Conservation (phyloP, 352 stramenopile species). For the Globisporangium polare region DNA sequence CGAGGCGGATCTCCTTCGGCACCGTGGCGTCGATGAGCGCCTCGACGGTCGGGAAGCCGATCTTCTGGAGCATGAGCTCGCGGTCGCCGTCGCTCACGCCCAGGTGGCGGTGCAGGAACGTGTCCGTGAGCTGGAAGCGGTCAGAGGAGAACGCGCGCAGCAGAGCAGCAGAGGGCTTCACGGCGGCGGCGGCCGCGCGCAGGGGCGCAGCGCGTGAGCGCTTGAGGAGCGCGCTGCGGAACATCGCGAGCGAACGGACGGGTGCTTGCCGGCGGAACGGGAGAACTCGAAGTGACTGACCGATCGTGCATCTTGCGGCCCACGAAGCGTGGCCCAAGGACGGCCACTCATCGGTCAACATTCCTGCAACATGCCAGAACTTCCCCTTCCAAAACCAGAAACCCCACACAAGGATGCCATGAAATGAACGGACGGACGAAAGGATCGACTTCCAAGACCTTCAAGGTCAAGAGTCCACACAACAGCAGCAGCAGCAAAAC, state of each 20-base stretch:
- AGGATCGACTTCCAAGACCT: too few relatives aligned
- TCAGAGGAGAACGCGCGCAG: conserved; percentile 14
- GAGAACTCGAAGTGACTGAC: conserved; percentile 8
- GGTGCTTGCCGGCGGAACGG: background rate
- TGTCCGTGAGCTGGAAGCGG: conserved; percentile 50
- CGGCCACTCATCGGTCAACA: too few relatives aligned
- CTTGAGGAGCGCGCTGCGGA: conserved; percentile 19
- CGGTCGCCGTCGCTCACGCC: conserved; percentile 89
- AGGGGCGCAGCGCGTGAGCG: conserved; percentile 7
- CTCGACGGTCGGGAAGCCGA: conserved; percentile 93
- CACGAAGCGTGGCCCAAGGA: background rate
- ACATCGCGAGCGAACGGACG: conserved; percentile 1
- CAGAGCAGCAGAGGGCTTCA: background rate
- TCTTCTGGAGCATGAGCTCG: conserved; percentile 89
- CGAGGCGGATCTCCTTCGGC: conserved; percentile 89
- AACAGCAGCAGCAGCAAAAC: background rate
- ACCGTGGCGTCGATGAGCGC: conserved; percentile 94
- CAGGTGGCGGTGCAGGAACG: conserved; percentile 79
- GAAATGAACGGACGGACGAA: too few relatives aligned
- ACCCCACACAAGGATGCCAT: too few relatives aligned
- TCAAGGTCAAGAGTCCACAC: background rate
- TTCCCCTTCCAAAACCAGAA: too few relatives aligned
- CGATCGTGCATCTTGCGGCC: background rate
- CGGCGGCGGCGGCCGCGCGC: background rate
- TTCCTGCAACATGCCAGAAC: too few relatives aligned